Conservation (phyloP, 768 basidiomycete species). For the Boletus subparvulus region DNA sequence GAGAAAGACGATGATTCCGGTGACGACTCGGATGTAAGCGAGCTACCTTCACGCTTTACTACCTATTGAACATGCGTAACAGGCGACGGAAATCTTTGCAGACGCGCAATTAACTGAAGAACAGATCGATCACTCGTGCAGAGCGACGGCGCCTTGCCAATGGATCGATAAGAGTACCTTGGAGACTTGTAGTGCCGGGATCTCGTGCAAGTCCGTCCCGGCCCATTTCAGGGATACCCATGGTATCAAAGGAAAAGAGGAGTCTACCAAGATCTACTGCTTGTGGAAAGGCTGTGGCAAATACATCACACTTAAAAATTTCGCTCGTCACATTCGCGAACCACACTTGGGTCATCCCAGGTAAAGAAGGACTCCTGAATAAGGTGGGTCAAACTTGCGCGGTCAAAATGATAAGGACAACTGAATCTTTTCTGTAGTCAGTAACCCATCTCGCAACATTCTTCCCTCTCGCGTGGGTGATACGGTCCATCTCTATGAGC, state of each 20-base stretch:
- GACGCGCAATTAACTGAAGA: background rate
- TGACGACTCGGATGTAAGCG: background rate
- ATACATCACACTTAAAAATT: background rate
- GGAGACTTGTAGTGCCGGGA: background rate
- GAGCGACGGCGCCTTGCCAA: background rate
- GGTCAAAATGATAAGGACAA: background rate
- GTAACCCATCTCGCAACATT: background rate
- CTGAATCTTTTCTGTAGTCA: background rate
- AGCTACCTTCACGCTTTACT: background rate
- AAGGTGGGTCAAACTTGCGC: background rate
- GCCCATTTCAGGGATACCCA: background rate
- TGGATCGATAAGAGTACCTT: background rate
- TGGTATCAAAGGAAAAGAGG: background rate
- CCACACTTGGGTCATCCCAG: slow-evolving; percentile 1
- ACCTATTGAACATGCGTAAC: background rate
- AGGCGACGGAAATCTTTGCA: background rate
- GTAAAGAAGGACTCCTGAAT: background rate
- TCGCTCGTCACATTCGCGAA: background rate
- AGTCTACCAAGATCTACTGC: accelerated
- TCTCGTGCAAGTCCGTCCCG: background rate
- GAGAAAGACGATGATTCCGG: background rate
- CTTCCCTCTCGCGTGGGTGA: background rate
- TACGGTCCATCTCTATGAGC: background rate
- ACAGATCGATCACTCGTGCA: background rate
- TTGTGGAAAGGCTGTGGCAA: background rate